Evolutionary conservation across 164 flowering plant genomes (phyloP).

Genomic region (Magnolia officinalis): DNA sequence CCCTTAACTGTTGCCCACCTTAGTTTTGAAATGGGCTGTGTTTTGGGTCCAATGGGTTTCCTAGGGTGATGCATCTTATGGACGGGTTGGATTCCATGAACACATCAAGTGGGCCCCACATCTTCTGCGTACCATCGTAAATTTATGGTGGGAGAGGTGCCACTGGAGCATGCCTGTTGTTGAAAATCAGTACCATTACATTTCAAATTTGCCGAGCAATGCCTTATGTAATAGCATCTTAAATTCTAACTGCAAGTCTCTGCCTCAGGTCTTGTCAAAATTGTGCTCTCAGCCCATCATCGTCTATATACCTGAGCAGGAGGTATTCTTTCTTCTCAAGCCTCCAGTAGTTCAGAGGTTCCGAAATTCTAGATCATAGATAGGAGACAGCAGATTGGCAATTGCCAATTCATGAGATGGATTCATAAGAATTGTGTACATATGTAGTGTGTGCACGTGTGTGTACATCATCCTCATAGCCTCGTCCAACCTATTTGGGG

Average conservation of each 20-base stretch:
- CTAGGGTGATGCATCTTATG: too few species aligned
- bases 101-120: too few species aligned
- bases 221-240: not conserved
- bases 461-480: too few species aligned
- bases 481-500: too few species aligned
- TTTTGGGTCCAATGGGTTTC: too few species aligned
- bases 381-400: not conserved
- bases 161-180: not conserved
- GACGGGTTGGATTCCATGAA: too few species aligned
- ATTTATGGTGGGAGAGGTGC: too few species aligned
- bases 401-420: not conserved
- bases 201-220: not conserved
- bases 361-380: not conserved
- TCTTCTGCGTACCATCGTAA: too few species aligned
- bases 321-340: conserved; percentile 40
- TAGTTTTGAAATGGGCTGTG: too few species aligned
- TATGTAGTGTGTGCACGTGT: not conserved
- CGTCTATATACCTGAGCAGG: conserved; percentile 86
- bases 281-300: conserved; percentile 66
- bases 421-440: not conserved
- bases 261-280: conserved; percentile 72
- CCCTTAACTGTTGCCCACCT: too few species aligned
- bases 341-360: not conserved
- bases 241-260: not conserved
- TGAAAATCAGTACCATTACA: not conserved